These are phyloP conservation scores for Ceratonia siliqua DNA, from an alignment of 306 rosid species.

Conservation along the genomic window DNA sequence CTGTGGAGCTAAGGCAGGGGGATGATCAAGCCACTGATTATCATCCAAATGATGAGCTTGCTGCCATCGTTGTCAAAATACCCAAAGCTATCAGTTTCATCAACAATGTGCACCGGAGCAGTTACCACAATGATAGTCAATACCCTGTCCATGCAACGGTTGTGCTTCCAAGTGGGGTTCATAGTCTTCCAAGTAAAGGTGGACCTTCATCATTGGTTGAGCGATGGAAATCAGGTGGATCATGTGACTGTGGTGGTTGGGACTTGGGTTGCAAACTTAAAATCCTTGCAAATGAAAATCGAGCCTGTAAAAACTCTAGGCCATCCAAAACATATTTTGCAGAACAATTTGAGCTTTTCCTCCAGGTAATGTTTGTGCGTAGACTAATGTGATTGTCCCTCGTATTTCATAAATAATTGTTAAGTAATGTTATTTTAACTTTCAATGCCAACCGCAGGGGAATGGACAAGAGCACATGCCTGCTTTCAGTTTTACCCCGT, in stretches of 20 bases:
- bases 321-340: conserved; percentile 44
- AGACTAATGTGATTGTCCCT: conserved; percentile 3
- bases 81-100: conserved; percentile 44
- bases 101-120: conserved; percentile 28
- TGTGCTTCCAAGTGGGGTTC: conserved; percentile 88
- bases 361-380: conserved; percentile 56
- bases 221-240: conserved; percentile 94
- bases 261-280: conserved; percentile 89
- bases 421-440: conserved; percentile 27
- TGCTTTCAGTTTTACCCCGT: conserved; percentile 55
- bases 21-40: conserved; percentile 63
- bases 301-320: conserved; percentile 41
- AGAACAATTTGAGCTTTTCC: conserved; percentile 65
- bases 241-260: conserved; percentile 99
- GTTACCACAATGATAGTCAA: conserved; percentile 35
- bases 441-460: conserved; percentile 57
- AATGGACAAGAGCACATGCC: conserved; percentile 58
- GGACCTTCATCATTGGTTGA: conserved; percentile 94
- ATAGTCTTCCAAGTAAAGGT: conserved; percentile 86
- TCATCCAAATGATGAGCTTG: conserved; percentile 83
- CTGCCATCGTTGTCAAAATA: conserved; percentile 76
- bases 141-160: conserved; percentile 55
- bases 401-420: neutral
- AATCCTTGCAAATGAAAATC: conserved; percentile 57
- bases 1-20: conserved; percentile 65